Evolutionary conservation across 176 grass and related monocot species (phyloP).

Genomic region (bread wheat (Triticum aestivum)): DNA sequence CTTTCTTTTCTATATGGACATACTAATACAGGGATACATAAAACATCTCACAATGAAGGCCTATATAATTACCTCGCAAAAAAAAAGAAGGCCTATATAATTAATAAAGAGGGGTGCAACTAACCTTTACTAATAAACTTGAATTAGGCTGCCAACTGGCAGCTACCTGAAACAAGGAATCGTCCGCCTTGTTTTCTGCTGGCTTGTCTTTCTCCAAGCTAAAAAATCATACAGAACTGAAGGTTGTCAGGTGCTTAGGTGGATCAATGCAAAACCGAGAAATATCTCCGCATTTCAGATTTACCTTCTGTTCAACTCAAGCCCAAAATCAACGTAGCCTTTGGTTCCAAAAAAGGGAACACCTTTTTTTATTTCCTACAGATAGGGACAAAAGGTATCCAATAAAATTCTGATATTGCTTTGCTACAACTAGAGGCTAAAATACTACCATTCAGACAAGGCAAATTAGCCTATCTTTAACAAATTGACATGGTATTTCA

Average conservation of each 20-base stretch:
- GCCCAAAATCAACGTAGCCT: slow-evolving; percentile 85
- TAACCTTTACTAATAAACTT: slow-evolving; percentile 82
- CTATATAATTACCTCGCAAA: background rate
- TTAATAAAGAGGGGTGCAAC: background rate
- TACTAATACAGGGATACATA: background rate
- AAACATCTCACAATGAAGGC: background rate
- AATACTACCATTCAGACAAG: background rate
- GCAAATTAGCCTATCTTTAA: too few relatives aligned
- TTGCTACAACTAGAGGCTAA: background rate
- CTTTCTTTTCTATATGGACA: background rate
- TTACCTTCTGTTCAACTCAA: slow-evolving; percentile 80
- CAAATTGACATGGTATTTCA: too few relatives aligned
- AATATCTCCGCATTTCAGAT: background rate
- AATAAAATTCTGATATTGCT: background rate
- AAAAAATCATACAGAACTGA: background rate
- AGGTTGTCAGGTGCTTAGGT: background rate
- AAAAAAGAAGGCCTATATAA: too few relatives aligned
- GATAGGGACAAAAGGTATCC: background rate
- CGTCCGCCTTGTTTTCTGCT: slow-evolving; percentile 20
- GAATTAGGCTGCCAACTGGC: slow-evolving; percentile 91
- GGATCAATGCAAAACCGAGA: background rate
- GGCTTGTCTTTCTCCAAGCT: slow-evolving; percentile 64
- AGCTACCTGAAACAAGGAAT: slow-evolving; percentile 74
- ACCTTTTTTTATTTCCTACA: background rate
- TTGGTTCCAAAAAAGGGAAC: background rate